These are phyloP conservation scores for Schizosaccharomyces octosporus DNA, from an alignment of 805 yeast species.

Conservation along the genomic window DNA sequence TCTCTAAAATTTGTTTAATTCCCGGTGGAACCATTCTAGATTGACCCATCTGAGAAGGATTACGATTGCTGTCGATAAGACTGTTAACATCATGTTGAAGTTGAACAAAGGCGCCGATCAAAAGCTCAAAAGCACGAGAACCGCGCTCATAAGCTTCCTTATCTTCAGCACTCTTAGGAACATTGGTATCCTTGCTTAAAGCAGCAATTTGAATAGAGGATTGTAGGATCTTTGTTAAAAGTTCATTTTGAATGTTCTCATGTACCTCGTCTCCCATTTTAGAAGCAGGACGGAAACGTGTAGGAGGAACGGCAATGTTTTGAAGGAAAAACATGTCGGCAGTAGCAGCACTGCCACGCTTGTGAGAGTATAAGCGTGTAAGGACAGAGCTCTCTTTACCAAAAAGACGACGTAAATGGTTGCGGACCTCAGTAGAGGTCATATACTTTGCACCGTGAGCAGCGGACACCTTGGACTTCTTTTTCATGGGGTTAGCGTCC, in stretches of 20 bases:
- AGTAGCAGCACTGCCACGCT: constrained; percentile 35
- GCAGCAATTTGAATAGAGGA: constrained; percentile 69
- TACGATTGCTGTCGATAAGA: constrained; percentile 75
- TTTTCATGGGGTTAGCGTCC: constrained; percentile 22
- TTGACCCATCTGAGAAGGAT: constrained; percentile 37
- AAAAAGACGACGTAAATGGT: constrained; percentile 52
- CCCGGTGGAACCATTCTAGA: constrained; percentile 72
- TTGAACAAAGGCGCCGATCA: constrained; percentile 89
- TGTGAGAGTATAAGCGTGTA: constrained; percentile 32
- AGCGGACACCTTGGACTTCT: constrained; percentile 20
- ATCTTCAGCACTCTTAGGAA: constrained; percentile 16
- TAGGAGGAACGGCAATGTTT: constrained; percentile 79
- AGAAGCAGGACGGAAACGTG: constrained; percentile 89
- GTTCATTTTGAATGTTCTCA: constrained; percentile 79
- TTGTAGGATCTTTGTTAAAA: constrained; percentile 52
- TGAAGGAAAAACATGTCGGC: constrained; percentile 82
- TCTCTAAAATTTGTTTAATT: constrained; percentile 87
- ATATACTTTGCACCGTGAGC: constrained; percentile 41
- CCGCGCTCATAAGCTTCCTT: constrained; percentile 28
- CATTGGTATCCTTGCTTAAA: constrained; percentile 23
- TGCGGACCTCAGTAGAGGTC: constrained; percentile 66
- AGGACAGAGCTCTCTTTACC: constrained; percentile 43
- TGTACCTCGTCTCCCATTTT: constrained; percentile 90
- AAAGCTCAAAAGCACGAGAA: constrained; percentile 49
- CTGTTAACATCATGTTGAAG: constrained; percentile 88